Percentiles rank a stretch among this genome's conserved stretches.
Conservation (phyloP, 2,329 filamentous ascomycete genomes). For the Ophioceras dolichostomum region DNA sequence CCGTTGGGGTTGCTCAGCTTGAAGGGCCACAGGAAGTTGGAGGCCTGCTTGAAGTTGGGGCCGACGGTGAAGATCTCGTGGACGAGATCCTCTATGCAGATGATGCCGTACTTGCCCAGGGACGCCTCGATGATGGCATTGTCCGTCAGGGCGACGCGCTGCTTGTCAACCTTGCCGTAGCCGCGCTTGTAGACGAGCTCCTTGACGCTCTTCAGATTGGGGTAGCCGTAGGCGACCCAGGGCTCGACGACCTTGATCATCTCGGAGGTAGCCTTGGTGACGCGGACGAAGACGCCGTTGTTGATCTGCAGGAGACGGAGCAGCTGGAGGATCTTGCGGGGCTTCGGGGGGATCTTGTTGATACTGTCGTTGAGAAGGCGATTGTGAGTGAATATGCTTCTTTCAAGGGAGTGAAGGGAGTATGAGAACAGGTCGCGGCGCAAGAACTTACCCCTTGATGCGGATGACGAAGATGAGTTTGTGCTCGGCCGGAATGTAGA, state of each 20-base stretch:
- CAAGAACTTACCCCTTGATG: constrained; percentile 73
- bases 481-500: constrained; percentile 88
- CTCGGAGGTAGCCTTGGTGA: constrained; percentile 95
- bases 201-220: constrained; percentile 97
- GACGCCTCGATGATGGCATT: constrained; percentile 95
- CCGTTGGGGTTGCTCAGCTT: constrained; percentile 98
- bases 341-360: constrained; percentile 99
- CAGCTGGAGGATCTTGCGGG: constrained; percentile 98
- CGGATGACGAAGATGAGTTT: constrained; percentile 97
- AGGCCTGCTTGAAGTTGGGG: constrained; percentile 98
- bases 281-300: constrained; percentile 95
- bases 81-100: constrained; percentile 98
- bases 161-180: constrained; percentile 98
- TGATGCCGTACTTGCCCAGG: constrained; percentile 96
- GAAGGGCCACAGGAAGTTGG: constrained; percentile 99
- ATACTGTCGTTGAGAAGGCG: constrained; percentile 58
- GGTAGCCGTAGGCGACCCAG: constrained; percentile 98
- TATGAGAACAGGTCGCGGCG: too few relatives aligned
- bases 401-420: constrained; percentile 1
- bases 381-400: constrained; percentile 7
- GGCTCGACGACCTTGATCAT: constrained; percentile 99
- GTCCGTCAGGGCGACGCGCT: constrained; percentile 92
- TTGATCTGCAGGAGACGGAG: constrained; percentile 99
- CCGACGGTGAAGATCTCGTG: constrained; percentile 99
- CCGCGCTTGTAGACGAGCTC: constrained; percentile 99